Base-by-base conservation (phyloP, 148 eudicot species). In the Pharnaceum exiguum region DNA sequence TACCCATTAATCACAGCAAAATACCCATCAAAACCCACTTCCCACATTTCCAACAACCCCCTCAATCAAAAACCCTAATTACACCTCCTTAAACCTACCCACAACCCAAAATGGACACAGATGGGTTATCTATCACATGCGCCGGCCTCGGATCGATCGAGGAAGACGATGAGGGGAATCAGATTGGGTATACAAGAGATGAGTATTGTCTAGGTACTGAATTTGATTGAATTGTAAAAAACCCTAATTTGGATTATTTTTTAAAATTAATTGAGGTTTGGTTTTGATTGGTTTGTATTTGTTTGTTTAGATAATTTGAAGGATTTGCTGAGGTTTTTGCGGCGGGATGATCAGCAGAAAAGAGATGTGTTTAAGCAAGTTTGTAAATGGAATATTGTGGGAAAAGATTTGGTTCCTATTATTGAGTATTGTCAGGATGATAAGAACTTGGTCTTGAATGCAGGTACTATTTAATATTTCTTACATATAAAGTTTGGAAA, bases 311-410 rank as follows among this genome's bases (percentile, higher is more conserved):
- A 94, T 79, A 94, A 94, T 74, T 68, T 94, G 84, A 94, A 94
- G 79, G 99, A 94, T 70, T 72, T 94, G 80, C 68, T 94, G 67
- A 76, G 99, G 73, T 94, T 79, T 71, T 54, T 94, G 71, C 81
- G 99, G 45, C 90, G 96, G 0, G 99, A 94, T 52, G 96, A 94
- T 52, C 96, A 89, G 18, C 65, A 83, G 22, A 74, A 77, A 3
- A 70, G 99, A 52, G 89, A 94, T 38, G 99, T 94, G 59, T 89
- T 94, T 68, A 94, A 86, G 69, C 95, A 86, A 78, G 79, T 89
- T 37, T 86, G 99, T 64, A 94, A 86, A 65, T 94, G 99, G 99
- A 82, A 80, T 52, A 78, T 74, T 40, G 96, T 84, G 38, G 77
- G 70, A n/a, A 89, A 89, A 53, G 72, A 89, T 75, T 79, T 89